Evolutionary conservation across 169 alveolate species (phyloP), one percentile per base, ranked within the genome.

Genomic region (Ichthyophthirius multifiliis): DNA sequence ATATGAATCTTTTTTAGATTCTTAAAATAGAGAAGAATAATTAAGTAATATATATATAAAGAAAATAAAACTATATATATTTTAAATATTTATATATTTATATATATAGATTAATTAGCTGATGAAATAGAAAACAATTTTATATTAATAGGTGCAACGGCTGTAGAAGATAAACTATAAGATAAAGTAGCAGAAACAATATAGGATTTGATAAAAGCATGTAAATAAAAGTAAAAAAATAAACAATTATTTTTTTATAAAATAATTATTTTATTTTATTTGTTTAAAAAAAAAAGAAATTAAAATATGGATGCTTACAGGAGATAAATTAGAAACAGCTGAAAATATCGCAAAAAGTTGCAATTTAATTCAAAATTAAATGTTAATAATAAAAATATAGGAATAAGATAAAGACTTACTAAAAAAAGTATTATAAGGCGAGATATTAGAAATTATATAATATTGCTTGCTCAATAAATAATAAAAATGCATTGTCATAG

Each of bases 221-320:
- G n/a, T n/a, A n/a, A n/a, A n/a, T n/a, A n/a, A n/a, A n/a, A n/a
- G 98, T 27, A 96, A 98, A 35, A 97, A 97, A 76, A 93, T 97
- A 15, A 5, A n/a, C 13, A 55, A n/a, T 16, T 16, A 13, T 27
- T 27, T 27, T 5, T 27, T 27, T 10, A 27, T 27, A 2, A 55
- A 4, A 55, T 48, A 0, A 55, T 20, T 55, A 3, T 18, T 18
- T 1, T 27, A 55, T 15, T 27, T 20, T 18, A 15, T 27, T 20
- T 55, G 12, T n/a, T 55, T 20, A 2, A 55, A 2, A n/a, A n/a
- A 74, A 15, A 89, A 55, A 18, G 82, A 80, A 3, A 94, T 94
- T 27, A 90, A 89, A 75, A 86, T 94, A 13, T 94, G 97, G 95
- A 92, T 94, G 96, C 85, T 92, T 4, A 87, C 92, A 39, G 97